Evolutionary conservation across 2,329 filamentous ascomycete species (phyloP).

Genomic region (Xylariaceae sp.): DNA sequence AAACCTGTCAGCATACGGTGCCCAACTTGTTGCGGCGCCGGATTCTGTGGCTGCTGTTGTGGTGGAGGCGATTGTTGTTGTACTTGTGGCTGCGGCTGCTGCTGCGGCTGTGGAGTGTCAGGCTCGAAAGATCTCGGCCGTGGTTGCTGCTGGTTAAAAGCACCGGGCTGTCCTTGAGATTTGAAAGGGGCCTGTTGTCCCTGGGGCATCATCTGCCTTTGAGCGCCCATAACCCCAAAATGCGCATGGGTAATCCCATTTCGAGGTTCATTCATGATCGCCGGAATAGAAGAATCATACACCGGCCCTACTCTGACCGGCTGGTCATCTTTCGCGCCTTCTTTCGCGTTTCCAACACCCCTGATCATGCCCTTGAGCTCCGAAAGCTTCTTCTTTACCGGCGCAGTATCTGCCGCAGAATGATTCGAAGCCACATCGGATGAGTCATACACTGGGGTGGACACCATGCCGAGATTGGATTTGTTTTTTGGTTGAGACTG

Average conservation of each 20-base stretch:
- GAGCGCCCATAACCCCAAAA: slow-evolving; percentile 5
- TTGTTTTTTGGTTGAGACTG: slow-evolving; percentile 22
- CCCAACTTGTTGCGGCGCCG: slow-evolving; percentile 8
- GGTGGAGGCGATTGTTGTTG: slow-evolving; percentile 1
- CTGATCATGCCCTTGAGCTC: slow-evolving; percentile 32
- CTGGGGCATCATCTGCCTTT: slow-evolving; percentile 5
- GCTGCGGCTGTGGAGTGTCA: background rate
- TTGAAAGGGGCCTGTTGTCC: slow-evolving; percentile 1
- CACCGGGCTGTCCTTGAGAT: background rate
- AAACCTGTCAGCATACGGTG: slow-evolving; percentile 3
- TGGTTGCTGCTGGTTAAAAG: too few relatives aligned
- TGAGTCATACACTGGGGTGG: slow-evolving; percentile 16
- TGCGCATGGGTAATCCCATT: slow-evolving; percentile 7
- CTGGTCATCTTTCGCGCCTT: slow-evolving; percentile 27
- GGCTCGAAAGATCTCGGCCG: too few relatives aligned
- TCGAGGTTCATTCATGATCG: slow-evolving; percentile 20
- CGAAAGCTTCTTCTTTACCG: slow-evolving; percentile 28
- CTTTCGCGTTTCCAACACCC: slow-evolving; percentile 27
- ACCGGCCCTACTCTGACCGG: slow-evolving; percentile 19
- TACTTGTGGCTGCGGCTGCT: background rate
- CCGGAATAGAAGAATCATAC: slow-evolving; percentile 13
- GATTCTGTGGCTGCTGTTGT: slow-evolving; percentile 1
- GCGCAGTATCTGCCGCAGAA: slow-evolving; percentile 12
- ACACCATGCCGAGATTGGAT: slow-evolving; percentile 17
- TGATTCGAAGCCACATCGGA: slow-evolving; percentile 16